phyloP scores from a whole-genome alignment of 2,329 filamentous ascomycete species.

The Phaeophleospora eucalypticola region DNA sequence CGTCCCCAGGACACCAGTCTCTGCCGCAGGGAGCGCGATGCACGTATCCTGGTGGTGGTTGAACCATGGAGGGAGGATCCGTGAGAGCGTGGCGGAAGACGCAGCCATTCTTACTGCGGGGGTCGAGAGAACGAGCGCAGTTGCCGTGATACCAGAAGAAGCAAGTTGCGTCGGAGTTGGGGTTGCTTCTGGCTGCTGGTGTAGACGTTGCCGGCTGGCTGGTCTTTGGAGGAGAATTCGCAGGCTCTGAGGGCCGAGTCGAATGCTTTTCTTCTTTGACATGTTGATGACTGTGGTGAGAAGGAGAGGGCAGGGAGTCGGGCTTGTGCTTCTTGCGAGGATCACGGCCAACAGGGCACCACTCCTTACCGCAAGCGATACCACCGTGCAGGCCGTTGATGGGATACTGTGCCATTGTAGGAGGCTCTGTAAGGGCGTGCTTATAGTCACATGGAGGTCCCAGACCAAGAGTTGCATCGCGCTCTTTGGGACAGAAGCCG shows the following conservation, averaged over 20 bases:
- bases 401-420: background rate
- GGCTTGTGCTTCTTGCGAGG: background rate
- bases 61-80: slow-evolving; percentile 14
- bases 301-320: background rate
- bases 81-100: slow-evolving; percentile 12
- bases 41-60: slow-evolving; percentile 17
- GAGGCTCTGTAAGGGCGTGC: slow-evolving; percentile 2
- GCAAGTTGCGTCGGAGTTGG: slow-evolving; percentile 9
- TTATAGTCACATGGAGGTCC: slow-evolving; percentile 1
- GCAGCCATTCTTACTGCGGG: slow-evolving; percentile 6
- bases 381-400: background rate
- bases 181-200: background rate
- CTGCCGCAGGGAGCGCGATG: slow-evolving; percentile 10
- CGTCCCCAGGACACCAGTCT: slow-evolving; percentile 24
- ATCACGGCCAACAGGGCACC: background rate
- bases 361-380: background rate
- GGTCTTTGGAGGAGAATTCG: too few relatives aligned
- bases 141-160: slow-evolving; percentile 23
- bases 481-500: background rate
- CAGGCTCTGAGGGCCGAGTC: background rate
- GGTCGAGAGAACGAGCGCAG: slow-evolving; percentile 9
- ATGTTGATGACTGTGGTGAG: too few relatives aligned
- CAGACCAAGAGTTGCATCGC: background rate
- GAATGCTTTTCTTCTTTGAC: background rate
- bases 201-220: background rate